Evolutionary conservation across 768 basidiomycete genomes (phyloP).

Genomic region (Naganishia vishniacii): DNA sequence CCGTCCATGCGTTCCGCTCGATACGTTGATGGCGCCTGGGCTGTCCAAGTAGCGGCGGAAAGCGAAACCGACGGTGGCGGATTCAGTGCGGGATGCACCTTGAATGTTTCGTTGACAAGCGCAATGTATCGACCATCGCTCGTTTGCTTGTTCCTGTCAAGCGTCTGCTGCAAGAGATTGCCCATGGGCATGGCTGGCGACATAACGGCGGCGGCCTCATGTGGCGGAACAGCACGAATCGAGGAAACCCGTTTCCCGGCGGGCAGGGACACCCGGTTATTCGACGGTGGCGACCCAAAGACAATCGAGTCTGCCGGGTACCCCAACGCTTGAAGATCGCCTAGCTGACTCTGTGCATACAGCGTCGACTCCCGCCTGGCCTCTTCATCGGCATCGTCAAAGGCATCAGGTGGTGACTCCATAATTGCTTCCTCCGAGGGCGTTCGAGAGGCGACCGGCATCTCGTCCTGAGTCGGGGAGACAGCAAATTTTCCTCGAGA

Average conservation of each 20-base stretch:
- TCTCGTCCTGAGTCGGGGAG: slow-evolving; percentile 26
- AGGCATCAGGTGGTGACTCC: slow-evolving; percentile 29
- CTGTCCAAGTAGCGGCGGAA: slow-evolving; percentile 46
- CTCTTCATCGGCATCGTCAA: slow-evolving; percentile 43
- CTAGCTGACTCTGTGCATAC: slow-evolving; percentile 30
- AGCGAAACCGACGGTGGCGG: slow-evolving; percentile 45
- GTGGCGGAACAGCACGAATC: slow-evolving; percentile 36
- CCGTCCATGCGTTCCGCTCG: slow-evolving; percentile 43
- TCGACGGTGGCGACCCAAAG: slow-evolving; percentile 39
- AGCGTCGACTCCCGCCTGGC: slow-evolving; percentile 28
- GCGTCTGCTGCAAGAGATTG: slow-evolving; percentile 35
- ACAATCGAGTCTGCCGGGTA: slow-evolving; percentile 45
- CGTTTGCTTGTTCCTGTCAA: slow-evolving; percentile 27
- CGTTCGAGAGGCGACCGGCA: slow-evolving; percentile 26
- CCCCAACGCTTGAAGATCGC: slow-evolving; percentile 37
- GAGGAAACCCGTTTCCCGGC: slow-evolving; percentile 31
- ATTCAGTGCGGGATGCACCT: slow-evolving; percentile 45
- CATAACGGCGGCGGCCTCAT: slow-evolving; percentile 30
- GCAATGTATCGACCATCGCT: slow-evolving; percentile 41
- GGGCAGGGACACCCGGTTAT: slow-evolving; percentile 26
- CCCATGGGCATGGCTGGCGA: slow-evolving; percentile 47
- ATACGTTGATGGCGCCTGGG: slow-evolving; percentile 45
- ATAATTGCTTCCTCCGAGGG: slow-evolving; percentile 27
- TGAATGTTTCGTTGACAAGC: slow-evolving; percentile 45
- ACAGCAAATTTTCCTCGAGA: slow-evolving; percentile 28